Evolutionary conservation across 257 asterid genomes (phyloP), one percentile per base, ranked within the genome.

Genomic region (Solanum corneliomulleri): DNA sequence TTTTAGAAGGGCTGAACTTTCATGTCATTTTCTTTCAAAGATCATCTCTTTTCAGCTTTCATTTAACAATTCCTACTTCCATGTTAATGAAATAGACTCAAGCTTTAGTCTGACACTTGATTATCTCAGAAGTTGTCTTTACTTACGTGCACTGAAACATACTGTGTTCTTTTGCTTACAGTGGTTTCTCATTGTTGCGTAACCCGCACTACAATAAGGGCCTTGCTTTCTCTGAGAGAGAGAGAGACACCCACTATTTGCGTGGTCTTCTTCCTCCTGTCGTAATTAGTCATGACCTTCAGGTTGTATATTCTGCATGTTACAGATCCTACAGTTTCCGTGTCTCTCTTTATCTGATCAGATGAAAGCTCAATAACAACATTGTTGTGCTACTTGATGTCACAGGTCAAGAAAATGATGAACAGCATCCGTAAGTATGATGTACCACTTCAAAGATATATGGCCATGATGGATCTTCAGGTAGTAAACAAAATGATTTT

Each of bases 381-480:
- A 25, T 70, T 76, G 60, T 88, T 88, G 85, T 86, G 77, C 14
- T 35, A 42, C 82, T 44, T 66, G 8, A 52, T 37, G 75, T 86
- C 60, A 72, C 88, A 97, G 99, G 98, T 97, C 33, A 97, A 97
- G 82, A 97, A 97, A 86, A 94, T 97, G 99, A 97, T 97, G 99
- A 92, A 90, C 75, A 96, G 89, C 87, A 92, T 97, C 90, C 99
- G 99, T 16, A 95, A 96, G 84, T 97, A 97, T 90, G 95, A 97
- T 91, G 98, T 97, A 49, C 99, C 99, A 4, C 88, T 97, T 86
- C 99, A 97, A 84, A 93, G 95, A 88, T 97, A 97, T 93, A 97
- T 96, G 99, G 99, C 99, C 88, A 97, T 97, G 99, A 97, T 95
- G 99, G 99, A 97, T 92, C 99, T 97, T 88, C 99, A 97, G 99